Evolutionary conservation across 148 eudicot genomes (phyloP).

Genomic region (Silene uniflora): DNA sequence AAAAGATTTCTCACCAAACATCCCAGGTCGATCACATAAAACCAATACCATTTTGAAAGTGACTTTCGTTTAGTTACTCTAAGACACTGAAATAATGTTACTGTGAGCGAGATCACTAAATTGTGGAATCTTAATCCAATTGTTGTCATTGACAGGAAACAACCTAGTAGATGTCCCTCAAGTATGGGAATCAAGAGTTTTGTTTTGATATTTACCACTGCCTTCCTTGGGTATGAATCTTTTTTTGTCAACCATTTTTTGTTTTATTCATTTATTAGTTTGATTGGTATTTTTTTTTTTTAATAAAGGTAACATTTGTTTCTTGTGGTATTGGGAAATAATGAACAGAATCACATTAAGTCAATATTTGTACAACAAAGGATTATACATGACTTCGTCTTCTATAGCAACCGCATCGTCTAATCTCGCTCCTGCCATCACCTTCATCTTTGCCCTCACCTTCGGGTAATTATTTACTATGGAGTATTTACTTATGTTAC

Average conservation of each 20-base stretch:
- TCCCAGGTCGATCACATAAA: too few species aligned
- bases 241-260: not conserved
- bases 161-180: conserved; percentile 19
- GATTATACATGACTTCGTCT: conserved; percentile 59
- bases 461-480: conserved; percentile 53
- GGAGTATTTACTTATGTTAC: too few species aligned
- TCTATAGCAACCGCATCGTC: conserved; percentile 53
- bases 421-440: conserved; percentile 65
- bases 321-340: not conserved
- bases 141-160: conserved; percentile 12
- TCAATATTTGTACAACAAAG: conserved; percentile 57
- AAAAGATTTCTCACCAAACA: too few species aligned
- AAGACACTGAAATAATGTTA: too few species aligned
- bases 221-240: conserved; percentile 44
- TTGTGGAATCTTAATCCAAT: too few species aligned
- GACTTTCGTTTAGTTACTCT: too few species aligned
- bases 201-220: conserved; percentile 40
- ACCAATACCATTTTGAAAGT: too few species aligned
- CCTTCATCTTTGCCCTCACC: conserved; percentile 50
- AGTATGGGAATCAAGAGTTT: conserved; percentile 48
- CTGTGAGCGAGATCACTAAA: too few species aligned
- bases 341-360: conserved; percentile 47
- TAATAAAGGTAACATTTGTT: not conserved
- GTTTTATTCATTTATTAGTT: not conserved
- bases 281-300: too few species aligned